These are phyloP conservation scores for Ganoderma sinense DNA, from an alignment of 1,284 basidiomycete species.

Conservation along the genomic window DNA sequence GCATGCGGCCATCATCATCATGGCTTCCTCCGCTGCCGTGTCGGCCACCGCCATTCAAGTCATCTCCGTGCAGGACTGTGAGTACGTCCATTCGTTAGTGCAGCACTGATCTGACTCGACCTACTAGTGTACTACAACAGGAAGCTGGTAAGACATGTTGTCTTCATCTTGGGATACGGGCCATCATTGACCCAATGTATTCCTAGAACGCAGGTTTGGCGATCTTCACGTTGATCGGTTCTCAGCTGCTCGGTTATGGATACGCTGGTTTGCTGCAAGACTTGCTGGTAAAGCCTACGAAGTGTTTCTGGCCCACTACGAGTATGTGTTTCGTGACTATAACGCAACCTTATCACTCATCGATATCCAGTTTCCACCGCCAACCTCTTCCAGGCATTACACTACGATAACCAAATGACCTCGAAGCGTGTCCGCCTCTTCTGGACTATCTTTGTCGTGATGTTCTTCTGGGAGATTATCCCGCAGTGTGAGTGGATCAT, in stretches of 20 bases:
- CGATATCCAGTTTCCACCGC: constrained; percentile 34
- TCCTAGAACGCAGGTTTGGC: constrained; percentile 39
- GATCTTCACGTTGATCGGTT: constrained; percentile 42
- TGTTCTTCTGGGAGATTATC: constrained; percentile 47
- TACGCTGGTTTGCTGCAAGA: constrained; percentile 42
- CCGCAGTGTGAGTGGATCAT: constrained; percentile 57
- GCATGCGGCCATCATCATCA: constrained; percentile 45
- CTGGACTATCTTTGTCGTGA: constrained; percentile 39
- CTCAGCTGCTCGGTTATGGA: constrained; percentile 42
- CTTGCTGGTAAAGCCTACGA: constrained; percentile 41
- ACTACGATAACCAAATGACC: constrained; percentile 43
- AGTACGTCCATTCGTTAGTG: constrained; percentile 13
- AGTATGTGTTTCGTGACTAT: constrained; percentile 29
- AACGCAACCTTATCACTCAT: background rate
- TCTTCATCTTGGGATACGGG: background rate
- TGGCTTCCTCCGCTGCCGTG: constrained; percentile 44
- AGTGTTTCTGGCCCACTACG: constrained; percentile 42
- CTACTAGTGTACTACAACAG: constrained; percentile 42
- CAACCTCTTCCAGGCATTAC: constrained; percentile 42
- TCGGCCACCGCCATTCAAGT: constrained; percentile 47
- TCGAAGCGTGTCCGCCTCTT: constrained; percentile 44
- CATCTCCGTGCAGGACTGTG: constrained; percentile 45
- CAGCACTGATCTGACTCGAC: background rate
- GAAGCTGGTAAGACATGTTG: constrained; percentile 32
- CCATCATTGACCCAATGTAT: background rate